phyloP scores from a whole-genome alignment of 176 grass and related monocot species.

The Guadua angustifolia region DNA sequence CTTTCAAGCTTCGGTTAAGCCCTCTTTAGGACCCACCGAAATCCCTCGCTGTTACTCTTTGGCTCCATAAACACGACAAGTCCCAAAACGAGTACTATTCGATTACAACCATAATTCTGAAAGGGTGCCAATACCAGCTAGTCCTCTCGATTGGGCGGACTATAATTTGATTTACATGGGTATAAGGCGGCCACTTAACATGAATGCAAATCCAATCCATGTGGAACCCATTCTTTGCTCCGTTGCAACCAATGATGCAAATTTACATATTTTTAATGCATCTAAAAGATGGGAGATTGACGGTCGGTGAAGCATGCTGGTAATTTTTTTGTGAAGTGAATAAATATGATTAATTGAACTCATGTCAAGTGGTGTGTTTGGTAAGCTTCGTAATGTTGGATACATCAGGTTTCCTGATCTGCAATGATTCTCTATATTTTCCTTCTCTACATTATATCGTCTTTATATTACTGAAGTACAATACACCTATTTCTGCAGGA shows the following conservation, averaged over 20 bases:
- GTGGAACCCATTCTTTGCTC: constrained; percentile 19
- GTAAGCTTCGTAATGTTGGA: constrained; percentile 46
- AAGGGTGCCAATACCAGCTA: neutral
- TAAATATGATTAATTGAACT: constrained; percentile 58
- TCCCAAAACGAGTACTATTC: constrained; percentile 1
- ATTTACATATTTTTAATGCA: constrained; percentile 49
- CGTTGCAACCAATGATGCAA: constrained; percentile 47
- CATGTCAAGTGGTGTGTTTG: constrained; percentile 54
- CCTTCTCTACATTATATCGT: neutral
- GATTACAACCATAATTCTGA: neutral
- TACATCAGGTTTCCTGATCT: neutral
- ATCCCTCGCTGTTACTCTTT: too few species aligned
- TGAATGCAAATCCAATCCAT: constrained; percentile 18
- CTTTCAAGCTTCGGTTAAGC: too few species aligned
- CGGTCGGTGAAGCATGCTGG: constrained; percentile 59
- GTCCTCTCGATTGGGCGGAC: constrained; percentile 29
- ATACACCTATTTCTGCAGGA: neutral
- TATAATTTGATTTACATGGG: constrained; percentile 31
- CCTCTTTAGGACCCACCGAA: too few species aligned
- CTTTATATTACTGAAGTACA: constrained; percentile 30
- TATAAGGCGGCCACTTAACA: constrained; percentile 16
- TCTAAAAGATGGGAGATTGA: constrained; percentile 50
- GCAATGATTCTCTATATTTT: constrained; percentile 25
- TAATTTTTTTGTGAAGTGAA: constrained; percentile 47
- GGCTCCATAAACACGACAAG: too few species aligned